Evolutionary conservation across 2,329 filamentous ascomycete species (phyloP), one percentile per base, ranked within the genome.

Genomic region (Alternaria consortialis): DNA sequence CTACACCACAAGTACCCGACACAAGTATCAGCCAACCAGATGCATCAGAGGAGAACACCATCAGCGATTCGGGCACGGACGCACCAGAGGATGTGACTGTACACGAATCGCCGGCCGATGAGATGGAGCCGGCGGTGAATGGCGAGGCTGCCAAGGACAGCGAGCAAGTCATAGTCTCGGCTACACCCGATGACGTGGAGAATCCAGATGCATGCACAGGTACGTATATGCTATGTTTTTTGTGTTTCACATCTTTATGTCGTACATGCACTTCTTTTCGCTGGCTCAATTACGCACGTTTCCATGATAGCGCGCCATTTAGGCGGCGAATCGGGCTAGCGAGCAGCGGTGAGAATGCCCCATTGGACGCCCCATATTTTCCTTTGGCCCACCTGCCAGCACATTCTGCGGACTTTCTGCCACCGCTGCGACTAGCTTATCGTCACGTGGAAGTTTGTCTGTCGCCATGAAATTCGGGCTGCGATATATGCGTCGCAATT

Each of bases 401-500:
- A 66, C 50, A 44, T 56, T 51, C 62, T 58, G 57, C 52, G 59
- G 57, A 64, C 50, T 40, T 56, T 51, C 60, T 58, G 57, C 52
- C 52, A 56, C 42, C 42, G 69, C 56, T 63, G 63, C 60, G 64
- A 69, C 57, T 63, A 53, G 58, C 65, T 71, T 70, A 65, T 73
- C 67, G 64, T 69, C 71, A 74, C 71, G 73, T 75, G 71, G 42
- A 51, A 56, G 43, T 48, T 60, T 57, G 54, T 61, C 37, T 63
- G 62, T 61, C 64, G 62, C 25, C 53, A 48, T 66, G 56, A 58
- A 58, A 53, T 62, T 68, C 61, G 65, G 67, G 69, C 70, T 68
- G 65, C 68, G 58, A 74, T 66, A 68, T 67, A 75, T 73, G 70
- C 65, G 64, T 50, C 48, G 65, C 63, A 66, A 70, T 70, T 65